These are phyloP conservation scores for Garcia nutans DNA, from an alignment of 345 rosid genomes.

Conservation along the genomic window DNA sequence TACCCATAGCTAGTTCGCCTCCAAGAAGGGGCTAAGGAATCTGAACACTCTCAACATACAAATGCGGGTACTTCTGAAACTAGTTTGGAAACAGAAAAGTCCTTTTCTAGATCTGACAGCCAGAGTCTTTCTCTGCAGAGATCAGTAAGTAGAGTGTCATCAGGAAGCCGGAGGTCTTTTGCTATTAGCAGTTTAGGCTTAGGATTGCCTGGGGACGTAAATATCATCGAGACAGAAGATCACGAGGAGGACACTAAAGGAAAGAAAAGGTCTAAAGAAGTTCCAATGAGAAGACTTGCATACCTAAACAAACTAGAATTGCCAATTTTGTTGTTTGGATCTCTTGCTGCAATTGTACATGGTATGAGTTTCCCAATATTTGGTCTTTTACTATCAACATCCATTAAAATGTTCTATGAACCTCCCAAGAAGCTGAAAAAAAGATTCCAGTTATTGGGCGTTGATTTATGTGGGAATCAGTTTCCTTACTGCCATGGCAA, in stretches of 20 bases:
- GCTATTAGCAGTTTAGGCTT: conserved; percentile 18
- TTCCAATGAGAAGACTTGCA: conserved; percentile 59
- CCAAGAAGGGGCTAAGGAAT: conserved; percentile 58
- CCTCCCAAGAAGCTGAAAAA: conserved; percentile 37
- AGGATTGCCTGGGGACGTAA: conserved; percentile 34
- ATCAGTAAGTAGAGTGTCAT: conserved; percentile 46
- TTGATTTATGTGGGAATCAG: conserved; percentile 45
- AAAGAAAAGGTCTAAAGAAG: conserved; percentile 37
- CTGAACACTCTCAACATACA: conserved; percentile 20
- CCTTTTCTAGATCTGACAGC: conserved; percentile 30
- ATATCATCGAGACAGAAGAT: conserved; percentile 25
- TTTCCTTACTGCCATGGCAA: conserved; percentile 25
- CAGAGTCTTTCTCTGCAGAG: conserved; percentile 26
- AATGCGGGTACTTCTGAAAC: conserved; percentile 21
- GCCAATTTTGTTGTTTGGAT: conserved; percentile 53
- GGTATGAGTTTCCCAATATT: conserved; percentile 71
- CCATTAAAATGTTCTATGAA: conserved; percentile 66
- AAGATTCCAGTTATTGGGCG: conserved; percentile 66
- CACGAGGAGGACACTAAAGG: conserved; percentile 5
- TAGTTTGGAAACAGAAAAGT: conserved; percentile 14
- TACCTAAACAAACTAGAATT: conserved; percentile 70
- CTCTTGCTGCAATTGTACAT: conserved; percentile 57
- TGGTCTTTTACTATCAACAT: conserved; percentile 63
- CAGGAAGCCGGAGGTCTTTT: conserved; percentile 45
- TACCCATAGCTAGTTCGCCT: conserved; percentile 72